Evolutionary conservation across 352 stramenopile species (phyloP).

Genomic region (Phytophthora quininea): DNA sequence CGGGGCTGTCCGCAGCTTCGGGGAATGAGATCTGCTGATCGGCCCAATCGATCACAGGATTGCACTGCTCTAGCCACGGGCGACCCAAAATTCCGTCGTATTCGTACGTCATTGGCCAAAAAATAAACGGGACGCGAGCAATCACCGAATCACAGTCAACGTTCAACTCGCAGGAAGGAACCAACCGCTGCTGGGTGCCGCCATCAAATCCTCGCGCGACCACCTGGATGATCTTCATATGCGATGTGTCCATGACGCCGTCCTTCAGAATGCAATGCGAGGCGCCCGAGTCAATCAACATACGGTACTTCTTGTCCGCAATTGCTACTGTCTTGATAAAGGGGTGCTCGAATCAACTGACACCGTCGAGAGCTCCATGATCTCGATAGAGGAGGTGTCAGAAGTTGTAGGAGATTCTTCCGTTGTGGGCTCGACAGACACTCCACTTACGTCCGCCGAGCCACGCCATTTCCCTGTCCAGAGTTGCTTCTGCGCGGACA

Average conservation of each 20-base stretch:
- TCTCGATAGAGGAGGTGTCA: constrained; percentile 5
- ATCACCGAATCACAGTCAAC: constrained; percentile 2
- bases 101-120: constrained; percentile 10
- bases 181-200: neutral
- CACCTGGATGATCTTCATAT: neutral
- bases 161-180: neutral
- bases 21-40: neutral
- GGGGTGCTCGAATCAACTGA: neutral
- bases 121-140: constrained; percentile 2
- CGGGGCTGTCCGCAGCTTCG: neutral
- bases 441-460: constrained; percentile 10
- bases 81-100: constrained; percentile 10
- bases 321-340: neutral
- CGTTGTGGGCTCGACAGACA: constrained; percentile 4
- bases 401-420: constrained; percentile 8
- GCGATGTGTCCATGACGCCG: neutral
- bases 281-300: constrained; percentile 9
- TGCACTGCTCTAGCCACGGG: constrained; percentile 3
- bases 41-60: constrained; percentile 3
- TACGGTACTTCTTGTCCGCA: neutral
- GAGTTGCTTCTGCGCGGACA: neutral
- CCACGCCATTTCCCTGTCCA: neutral
- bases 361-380: constrained; percentile 8
- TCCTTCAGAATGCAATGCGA: constrained; percentile 6
- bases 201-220: constrained; percentile 11